Evolutionary conservation across 495 filamentous ascomycete species (phyloP), one percentile per base, ranked within the genome.

Genomic region (Amphirosellinia nigrospora): DNA sequence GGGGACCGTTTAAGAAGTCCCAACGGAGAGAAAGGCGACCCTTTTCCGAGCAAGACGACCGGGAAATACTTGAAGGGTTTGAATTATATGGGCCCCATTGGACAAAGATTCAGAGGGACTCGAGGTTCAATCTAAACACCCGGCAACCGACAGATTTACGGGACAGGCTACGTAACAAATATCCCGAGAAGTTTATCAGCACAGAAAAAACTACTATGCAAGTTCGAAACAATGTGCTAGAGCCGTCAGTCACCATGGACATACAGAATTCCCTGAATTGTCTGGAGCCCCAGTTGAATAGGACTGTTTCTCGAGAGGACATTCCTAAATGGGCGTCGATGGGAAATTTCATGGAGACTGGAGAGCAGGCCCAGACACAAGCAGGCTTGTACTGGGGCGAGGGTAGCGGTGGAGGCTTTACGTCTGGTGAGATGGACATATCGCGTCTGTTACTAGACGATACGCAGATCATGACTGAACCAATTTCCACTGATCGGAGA

Each of bases 131-230:
- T 23, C 82, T 97, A 13, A 79, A 83, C 10, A 87, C 83, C 73
- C 86, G 94, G 66, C 86, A 88, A 45, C 88, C 93, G 3, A 94
- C 92, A 6, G 93, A 97, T 74, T 81, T 97, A 15, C 84, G 94
- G 59, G 94, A 97, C 78, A 86, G 93, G 8, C 91, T 96, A 64
- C 86, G 94, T 23, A 94, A 92, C 69, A 91, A 90, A 64, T 94
- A 90, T 71, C 92, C 93, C 8, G 88, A 92, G 45, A 80, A 82
- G 52, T 86, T 84, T 70, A 72, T 76, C 23, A 68, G 74, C 58
- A 84, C 84, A 32, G 86, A 90, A 58, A 96, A 92, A 75, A 85
- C 84, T 21, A 75, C 77, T 19, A 75, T 81, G 34, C 82, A 89
- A 65, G 78, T 80, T 60, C 80, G 69, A 72, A 78, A 71, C 64